Evolutionary conservation across 2,329 filamentous ascomycete species (phyloP).

Genomic region (Talaromyces verruculosus): DNA sequence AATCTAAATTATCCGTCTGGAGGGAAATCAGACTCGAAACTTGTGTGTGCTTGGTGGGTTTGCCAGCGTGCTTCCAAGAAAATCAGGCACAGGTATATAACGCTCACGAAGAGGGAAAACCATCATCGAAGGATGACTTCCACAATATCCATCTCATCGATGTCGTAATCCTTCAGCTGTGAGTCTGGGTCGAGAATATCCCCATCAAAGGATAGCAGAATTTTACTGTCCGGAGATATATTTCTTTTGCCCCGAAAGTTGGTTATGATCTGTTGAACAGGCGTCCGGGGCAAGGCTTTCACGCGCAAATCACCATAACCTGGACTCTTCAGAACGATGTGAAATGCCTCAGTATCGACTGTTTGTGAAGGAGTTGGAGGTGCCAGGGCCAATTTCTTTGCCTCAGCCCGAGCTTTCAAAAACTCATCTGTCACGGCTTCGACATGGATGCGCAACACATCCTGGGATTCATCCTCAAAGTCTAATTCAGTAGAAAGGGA

Average conservation of each 20-base stretch:
- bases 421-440: conserved; percentile 72
- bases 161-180: conserved; percentile 65
- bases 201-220: conserved; percentile 73
- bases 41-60: not conserved
- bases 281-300: conserved; percentile 50
- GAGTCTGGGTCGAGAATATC: conserved; percentile 63
- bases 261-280: conserved; percentile 61
- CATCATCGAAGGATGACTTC: conserved; percentile 66
- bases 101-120: not conserved
- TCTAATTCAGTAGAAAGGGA: conserved; percentile 19
- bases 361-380: conserved; percentile 21
- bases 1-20: not conserved
- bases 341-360: conserved; percentile 33
- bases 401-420: conserved; percentile 42
- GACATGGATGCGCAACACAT: conserved; percentile 61
- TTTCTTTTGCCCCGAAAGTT: conserved; percentile 59
- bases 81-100: not conserved
- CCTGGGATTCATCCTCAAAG: conserved; percentile 33
- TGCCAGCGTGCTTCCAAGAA: not conserved
- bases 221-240: conserved; percentile 52
- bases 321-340: conserved; percentile 54
- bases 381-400: not conserved
- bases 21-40: not conserved
- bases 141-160: conserved; percentile 71
- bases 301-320: conserved; percentile 54